phyloP scores from a whole-genome alignment of 2,329 filamentous ascomycete genomes.

The Coniochaeta ligniaria region DNA sequence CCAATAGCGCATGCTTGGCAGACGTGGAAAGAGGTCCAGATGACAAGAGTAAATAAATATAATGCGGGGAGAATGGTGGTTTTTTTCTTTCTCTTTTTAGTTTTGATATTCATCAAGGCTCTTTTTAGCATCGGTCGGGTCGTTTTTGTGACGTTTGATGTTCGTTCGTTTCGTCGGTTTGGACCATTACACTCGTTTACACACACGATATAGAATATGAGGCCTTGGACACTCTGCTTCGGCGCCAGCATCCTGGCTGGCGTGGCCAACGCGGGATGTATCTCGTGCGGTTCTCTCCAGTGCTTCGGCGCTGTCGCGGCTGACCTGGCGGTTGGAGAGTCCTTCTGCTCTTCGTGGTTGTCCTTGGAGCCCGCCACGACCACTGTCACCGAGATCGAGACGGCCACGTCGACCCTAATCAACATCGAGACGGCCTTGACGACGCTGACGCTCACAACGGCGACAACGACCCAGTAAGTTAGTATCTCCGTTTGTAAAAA shows the following conservation, averaged over 20 bases:
- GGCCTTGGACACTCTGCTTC: conserved; percentile 4
- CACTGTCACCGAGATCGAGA: conserved; percentile 8
- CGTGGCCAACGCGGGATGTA: conserved; percentile 44
- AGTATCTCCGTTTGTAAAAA: not conserved
- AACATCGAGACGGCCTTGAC: conserved; percentile 8
- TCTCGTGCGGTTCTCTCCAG: conserved; percentile 11
- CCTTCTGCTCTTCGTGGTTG: conserved; percentile 12
- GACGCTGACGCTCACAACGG: conserved; percentile 4
- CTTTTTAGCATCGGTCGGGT: no score
- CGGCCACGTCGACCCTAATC: conserved; percentile 5
- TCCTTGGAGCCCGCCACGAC: conserved; percentile 7
- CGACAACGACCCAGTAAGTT: conserved; percentile 1
- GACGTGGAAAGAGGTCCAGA: no score
- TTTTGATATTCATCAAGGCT: no score
- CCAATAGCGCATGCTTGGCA: no score
- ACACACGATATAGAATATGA: conserved; percentile 2
- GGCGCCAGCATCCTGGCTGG: conserved; percentile 37
- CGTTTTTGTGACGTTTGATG: no score
- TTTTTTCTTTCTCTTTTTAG: no score
- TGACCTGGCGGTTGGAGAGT: conserved; percentile 7
- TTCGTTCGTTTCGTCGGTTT: no score
- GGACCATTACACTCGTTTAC: no score
- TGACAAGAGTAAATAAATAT: no score
- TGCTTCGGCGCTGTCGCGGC: conserved; percentile 7
- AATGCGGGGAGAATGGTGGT: no score